Evolutionary conservation across 2,329 filamentous ascomycete genomes (phyloP), one percentile per base, ranked within the genome.

Genomic region (Verticillium zaregamsianum): DNA sequence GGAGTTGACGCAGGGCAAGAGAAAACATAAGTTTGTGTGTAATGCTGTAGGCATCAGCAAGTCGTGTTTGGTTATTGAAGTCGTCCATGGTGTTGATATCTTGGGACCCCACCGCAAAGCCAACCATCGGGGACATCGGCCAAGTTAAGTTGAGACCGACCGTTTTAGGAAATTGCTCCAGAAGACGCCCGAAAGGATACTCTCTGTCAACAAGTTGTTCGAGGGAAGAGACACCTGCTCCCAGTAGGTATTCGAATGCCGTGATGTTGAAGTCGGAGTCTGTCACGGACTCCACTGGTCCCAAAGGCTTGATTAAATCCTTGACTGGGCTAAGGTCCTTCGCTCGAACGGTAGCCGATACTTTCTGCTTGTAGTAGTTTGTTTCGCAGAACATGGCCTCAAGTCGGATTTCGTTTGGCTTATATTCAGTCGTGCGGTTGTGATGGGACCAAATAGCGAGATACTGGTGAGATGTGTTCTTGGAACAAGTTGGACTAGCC

Each of bases 321-420:
- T 63, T 56, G 2, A 65, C 2, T 0, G 72, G 73, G 1, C 59
- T 58, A 0, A 64, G 35, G 0, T 33, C 63, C 0, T 12, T 0
- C 0, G 69, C 62, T 1, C 61, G 58, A 0, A 86, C 71, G 0
- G 73, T 79, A 0, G 80, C 78, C 0, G 69, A 67, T 0, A 82
- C 80, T 0, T 71, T 12, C 45, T 84, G 80, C n/a, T 74, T 71
- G 57, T 75, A 79, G 61, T 86, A 87, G 0, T 35, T 65, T 0
- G 80, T 62, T 23, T 77, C 68, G 57, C 82, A 84, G 56, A 77
- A 84, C 0, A 79, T 28, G 0, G 74, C 73, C 0, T 76, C 79
- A 0, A 75, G 61, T 8, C 70, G 66, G 55, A 62, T 66, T 1
- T 60, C 35, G 4, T 60, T n/a, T 12, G n/a, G 23, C 6, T 17